These are phyloP conservation scores for Penicillium salamii DNA, from an alignment of 495 filamentous ascomycete genomes.

Conservation along the genomic window DNA sequence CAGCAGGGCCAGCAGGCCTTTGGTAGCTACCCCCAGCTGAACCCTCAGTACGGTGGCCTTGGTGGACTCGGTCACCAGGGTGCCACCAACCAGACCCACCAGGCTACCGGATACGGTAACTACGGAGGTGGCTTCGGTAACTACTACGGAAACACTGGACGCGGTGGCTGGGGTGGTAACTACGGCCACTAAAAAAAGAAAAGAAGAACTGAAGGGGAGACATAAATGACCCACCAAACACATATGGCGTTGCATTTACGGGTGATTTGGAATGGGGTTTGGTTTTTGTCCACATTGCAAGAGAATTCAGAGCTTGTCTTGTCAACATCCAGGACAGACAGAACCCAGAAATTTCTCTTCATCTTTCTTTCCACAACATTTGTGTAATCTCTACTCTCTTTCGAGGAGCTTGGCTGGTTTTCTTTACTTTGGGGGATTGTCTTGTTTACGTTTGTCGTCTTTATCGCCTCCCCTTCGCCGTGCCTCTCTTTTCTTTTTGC, in stretches of 20 bases:
- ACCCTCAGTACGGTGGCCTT: conserved; percentile 70
- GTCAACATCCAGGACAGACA: conserved; percentile 14
- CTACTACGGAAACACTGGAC: conserved; percentile 56
- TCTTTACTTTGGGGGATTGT: conserved; percentile 18
- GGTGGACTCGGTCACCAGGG: conserved; percentile 67
- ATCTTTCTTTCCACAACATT: conserved; percentile 31
- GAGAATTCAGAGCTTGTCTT: conserved; percentile 13
- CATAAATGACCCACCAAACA: conserved; percentile 20
- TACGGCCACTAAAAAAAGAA: conserved; percentile 13
- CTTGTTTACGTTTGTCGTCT: conserved; percentile 19
- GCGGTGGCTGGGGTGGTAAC: conserved; percentile 14
- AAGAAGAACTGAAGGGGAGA: conserved; percentile 6
- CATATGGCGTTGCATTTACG: conserved; percentile 39
- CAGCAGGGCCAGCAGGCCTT: conserved; percentile 65
- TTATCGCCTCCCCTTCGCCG: conserved; percentile 18
- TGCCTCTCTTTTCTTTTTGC: conserved; percentile 20
- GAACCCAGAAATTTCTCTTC: conserved; percentile 26
- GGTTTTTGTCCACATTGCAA: conserved; percentile 21
- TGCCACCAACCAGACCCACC: conserved; percentile 57
- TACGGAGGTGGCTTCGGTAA: conserved; percentile 64
- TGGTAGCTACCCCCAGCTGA: conserved; percentile 72
- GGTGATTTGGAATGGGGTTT: conserved; percentile 30
- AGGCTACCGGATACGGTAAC: conserved; percentile 56
- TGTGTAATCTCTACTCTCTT: conserved; percentile 50
- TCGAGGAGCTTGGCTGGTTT: conserved; percentile 46